Base-by-base conservation (phyloP, 768 basidiomycete genomes). In the Pleurotus platypus region DNA sequence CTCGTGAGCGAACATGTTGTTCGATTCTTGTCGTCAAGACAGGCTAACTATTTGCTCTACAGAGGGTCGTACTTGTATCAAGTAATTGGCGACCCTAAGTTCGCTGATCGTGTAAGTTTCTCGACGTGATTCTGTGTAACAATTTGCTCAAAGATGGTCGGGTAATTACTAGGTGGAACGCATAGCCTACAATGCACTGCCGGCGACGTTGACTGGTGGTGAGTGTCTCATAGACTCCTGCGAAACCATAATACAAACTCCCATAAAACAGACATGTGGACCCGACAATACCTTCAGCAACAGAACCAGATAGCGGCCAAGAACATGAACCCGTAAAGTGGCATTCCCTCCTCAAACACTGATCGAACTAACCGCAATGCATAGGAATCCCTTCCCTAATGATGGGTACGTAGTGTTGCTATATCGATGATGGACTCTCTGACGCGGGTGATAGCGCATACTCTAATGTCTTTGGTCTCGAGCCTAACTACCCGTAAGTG, bases 1-100 rank as follows among this genome's bases (percentile, higher is more conserved):
- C 66, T 82, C 81, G 78, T 80, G 60, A 48, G 79, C 72, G 4
- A 20, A 26, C 13, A 26, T 13, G 6, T 46, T 35, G 30, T 35
- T 11, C 11, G 30, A 35, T 35, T 35, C 30, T 35, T 35, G 8
- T 35, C 30, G 30, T 11, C 30, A 35, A 11, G 30, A 11, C 8
- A 35, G 9, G 9, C 30, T 35, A 2, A 55, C 38, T 53, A 46
- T n/a, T 37, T 12, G 15, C 46, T 35, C 18, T 12, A 2, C 58
- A 82, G 81, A 11, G 81, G 80, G 13, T 81, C 80, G 15, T 83
- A 75, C 61, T 69, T 83, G 2, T 82, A 80, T 58, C 83, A 83
- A 68, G 72, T 82, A 18, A 82, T 78, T 9, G 81, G 80, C 30
- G 79, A 84, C 57, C 74, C 75, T 8, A 78, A 81, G 58, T 80